phyloP scores from a whole-genome alignment of 768 basidiomycete genomes.

The Hortiboletus campestris region DNA sequence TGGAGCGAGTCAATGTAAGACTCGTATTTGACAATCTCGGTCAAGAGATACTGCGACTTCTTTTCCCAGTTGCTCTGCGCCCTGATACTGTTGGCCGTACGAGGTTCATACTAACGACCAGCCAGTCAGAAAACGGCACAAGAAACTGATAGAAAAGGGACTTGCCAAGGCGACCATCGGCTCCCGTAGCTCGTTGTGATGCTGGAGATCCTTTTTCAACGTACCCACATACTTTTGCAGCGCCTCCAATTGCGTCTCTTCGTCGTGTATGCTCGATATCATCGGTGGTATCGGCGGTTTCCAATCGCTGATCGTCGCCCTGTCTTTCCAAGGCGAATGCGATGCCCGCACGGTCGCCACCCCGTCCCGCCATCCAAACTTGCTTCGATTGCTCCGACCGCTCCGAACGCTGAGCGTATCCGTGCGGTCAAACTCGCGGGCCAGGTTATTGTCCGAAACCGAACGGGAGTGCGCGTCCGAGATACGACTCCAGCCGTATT shows the following conservation, averaged over 20 bases:
- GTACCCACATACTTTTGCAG: slow-evolving; percentile 75
- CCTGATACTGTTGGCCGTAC: slow-evolving; percentile 69
- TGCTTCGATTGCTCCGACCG: slow-evolving; percentile 70
- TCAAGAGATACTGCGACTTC: slow-evolving; percentile 83
- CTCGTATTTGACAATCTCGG: slow-evolving; percentile 94
- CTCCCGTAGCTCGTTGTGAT: slow-evolving; percentile 79
- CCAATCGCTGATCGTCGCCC: slow-evolving; percentile 88
- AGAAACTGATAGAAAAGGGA: neutral
- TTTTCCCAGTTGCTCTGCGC: slow-evolving; percentile 90
- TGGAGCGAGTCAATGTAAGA: slow-evolving; percentile 91
- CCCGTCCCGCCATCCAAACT: slow-evolving; percentile 71
- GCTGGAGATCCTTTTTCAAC: slow-evolving; percentile 75
- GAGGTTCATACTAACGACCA: slow-evolving; percentile 59
- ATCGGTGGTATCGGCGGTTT: slow-evolving; percentile 84
- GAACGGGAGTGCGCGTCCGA: slow-evolving; percentile 54
- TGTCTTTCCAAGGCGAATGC: slow-evolving; percentile 74
- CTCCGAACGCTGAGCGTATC: slow-evolving; percentile 76
- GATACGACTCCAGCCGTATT: slow-evolving; percentile 95
- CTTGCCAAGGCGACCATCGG: slow-evolving; percentile 79
- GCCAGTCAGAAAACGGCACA: neutral
- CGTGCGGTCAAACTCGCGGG: slow-evolving; percentile 46
- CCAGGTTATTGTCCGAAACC: slow-evolving; percentile 55
- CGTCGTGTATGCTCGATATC: slow-evolving; percentile 82
- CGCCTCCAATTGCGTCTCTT: slow-evolving; percentile 90
- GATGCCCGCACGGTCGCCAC: slow-evolving; percentile 60